These are phyloP conservation scores for Decorospora gaudefroyi DNA, from an alignment of 2,329 filamentous ascomycete species.

Conservation along the genomic window DNA sequence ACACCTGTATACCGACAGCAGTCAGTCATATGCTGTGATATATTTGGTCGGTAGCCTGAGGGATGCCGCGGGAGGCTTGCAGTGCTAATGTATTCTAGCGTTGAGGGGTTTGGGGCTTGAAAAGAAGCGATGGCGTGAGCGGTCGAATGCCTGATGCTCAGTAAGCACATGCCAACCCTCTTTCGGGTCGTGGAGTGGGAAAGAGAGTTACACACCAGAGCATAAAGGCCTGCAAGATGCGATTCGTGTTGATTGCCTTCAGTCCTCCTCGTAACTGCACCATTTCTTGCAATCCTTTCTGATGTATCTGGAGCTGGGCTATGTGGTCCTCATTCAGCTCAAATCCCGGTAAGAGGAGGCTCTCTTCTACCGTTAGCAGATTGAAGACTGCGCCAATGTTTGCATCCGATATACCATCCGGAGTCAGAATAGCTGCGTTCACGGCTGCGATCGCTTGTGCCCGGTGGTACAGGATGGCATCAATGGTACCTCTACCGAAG, in stretches of 20 bases:
- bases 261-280: conserved; percentile 44
- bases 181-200: conserved; percentile 21
- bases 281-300: conserved; percentile 44
- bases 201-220: conserved; percentile 43
- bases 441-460: conserved; percentile 43
- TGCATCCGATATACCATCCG: conserved; percentile 43
- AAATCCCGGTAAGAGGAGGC: conserved; percentile 32
- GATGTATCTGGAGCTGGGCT: conserved; percentile 42
- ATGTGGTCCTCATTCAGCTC: conserved; percentile 33
- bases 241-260: conserved; percentile 41
- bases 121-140: conserved; percentile 46
- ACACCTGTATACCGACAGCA: conserved; percentile 39
- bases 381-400: conserved; percentile 49
- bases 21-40: conserved; percentile 38
- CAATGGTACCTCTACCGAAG: conserved; percentile 37
- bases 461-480: conserved; percentile 41
- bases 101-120: conserved; percentile 40
- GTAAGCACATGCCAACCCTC: conserved; percentile 43
- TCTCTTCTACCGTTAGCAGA: conserved; percentile 45
- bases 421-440: conserved; percentile 38
- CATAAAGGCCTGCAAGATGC: conserved; percentile 49
- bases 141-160: conserved; percentile 48
- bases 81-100: conserved; percentile 36
- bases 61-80: conserved; percentile 38
- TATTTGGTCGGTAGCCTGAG: conserved; percentile 33